Evolutionary conservation across 1,139 yeast genomes (phyloP).

Genomic region (Geotrichum carabidarum): DNA sequence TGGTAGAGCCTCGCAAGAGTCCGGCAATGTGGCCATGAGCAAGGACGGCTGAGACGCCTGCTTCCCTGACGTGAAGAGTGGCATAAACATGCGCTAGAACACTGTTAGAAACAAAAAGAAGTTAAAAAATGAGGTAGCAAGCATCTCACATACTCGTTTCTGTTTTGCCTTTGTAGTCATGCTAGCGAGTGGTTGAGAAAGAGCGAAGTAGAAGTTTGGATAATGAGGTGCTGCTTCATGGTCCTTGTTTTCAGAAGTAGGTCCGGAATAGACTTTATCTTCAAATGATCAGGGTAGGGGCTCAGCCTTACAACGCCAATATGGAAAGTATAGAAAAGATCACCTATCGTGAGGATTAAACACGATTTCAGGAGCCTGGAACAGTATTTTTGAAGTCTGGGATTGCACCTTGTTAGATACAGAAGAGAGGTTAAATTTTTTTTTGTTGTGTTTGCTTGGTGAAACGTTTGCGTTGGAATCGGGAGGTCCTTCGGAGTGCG

Average conservation of each 20-base stretch:
- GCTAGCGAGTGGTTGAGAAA: neutral
- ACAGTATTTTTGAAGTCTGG: too few relatives aligned
- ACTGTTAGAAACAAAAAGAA: neutral
- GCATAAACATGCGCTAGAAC: conserved; percentile 9
- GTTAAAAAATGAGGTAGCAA: neutral
- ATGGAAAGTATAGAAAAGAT: too few relatives aligned
- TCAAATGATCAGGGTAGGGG: too few relatives aligned
- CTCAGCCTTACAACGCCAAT: too few relatives aligned
- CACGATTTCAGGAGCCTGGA: too few relatives aligned
- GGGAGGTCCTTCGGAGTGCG: too few relatives aligned
- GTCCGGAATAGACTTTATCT: neutral
- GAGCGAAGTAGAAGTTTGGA: neutral
- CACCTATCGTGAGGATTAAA: too few relatives aligned
- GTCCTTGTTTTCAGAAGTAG: neutral
- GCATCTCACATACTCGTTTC: conserved; percentile 7
- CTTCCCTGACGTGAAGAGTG: neutral
- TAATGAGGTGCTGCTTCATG: neutral
- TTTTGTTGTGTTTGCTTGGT: too few relatives aligned
- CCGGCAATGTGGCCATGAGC: neutral
- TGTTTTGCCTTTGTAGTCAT: conserved; percentile 4
- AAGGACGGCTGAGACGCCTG: neutral
- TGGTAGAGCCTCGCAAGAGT: neutral
- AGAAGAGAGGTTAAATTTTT: too few relatives aligned
- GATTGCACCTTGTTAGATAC: too few relatives aligned
- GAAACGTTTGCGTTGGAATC: too few relatives aligned